Conservation (phyloP, 768 basidiomycete species). For the Pseudohyphozyma bogoriensis region DNA sequence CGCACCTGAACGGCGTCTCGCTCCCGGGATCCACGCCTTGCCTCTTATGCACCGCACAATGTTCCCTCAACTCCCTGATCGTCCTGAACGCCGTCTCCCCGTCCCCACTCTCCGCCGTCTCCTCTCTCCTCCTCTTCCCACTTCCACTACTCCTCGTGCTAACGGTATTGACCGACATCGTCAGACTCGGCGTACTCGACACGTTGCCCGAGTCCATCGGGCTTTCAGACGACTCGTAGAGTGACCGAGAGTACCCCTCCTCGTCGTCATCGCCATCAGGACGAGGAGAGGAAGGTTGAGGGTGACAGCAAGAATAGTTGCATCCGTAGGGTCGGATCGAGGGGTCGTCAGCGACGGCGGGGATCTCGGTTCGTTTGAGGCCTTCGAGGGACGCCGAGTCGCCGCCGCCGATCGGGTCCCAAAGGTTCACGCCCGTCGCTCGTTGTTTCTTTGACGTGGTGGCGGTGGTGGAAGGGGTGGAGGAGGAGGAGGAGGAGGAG, state of each 20-base stretch:
- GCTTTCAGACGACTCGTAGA: no score
- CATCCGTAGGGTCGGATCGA: conserved; percentile 24
- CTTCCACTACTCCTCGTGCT: not conserved
- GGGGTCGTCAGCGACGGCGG: conserved; percentile 28
- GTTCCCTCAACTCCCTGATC: conserved; percentile 27
- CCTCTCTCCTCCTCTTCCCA: not conserved
- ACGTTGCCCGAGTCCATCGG: no score
- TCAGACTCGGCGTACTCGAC: no score
- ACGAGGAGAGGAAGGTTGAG: not conserved
- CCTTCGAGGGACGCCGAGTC: not conserved
- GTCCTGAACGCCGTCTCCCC: conserved; percentile 9
- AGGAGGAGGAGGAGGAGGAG: not conserved
- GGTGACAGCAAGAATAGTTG: conserved; percentile 7
- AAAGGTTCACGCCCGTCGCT: not conserved
- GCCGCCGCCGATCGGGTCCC: not conserved
- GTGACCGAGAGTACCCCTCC: no score
- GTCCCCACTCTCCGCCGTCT: not conserved
- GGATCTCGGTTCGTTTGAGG: conserved; percentile 16
- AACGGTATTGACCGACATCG: no score
- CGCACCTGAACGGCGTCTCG: conserved; percentile 27
- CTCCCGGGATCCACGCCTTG: not conserved
- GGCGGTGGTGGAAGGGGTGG: not conserved
- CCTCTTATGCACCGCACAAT: conserved; percentile 10
- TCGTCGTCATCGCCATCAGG: not conserved
- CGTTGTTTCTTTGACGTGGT: not conserved